These are phyloP conservation scores for Sphagnum contortum DNA, from an alignment of 225 moss, liverwort and hornwort species.

Conservation along the genomic window DNA sequence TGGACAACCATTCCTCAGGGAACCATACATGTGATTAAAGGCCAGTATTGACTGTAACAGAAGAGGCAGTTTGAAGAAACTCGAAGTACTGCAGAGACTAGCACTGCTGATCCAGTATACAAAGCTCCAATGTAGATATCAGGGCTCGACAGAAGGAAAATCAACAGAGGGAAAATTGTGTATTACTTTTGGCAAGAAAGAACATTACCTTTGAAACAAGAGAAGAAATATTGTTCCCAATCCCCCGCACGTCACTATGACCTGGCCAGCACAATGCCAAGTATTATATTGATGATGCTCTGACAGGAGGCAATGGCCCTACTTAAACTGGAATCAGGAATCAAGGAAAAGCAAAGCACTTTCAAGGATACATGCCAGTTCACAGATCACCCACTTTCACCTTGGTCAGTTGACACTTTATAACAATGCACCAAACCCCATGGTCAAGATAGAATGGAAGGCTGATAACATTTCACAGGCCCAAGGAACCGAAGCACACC, in stretches of 20 bases:
- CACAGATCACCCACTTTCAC: no score
- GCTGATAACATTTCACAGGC: no score
- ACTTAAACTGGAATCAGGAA: no score
- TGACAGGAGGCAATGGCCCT: no score
- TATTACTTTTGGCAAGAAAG: background rate
- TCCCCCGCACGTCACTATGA: constrained; percentile 16
- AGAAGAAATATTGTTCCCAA: constrained; percentile 6
- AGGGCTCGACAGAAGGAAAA: background rate
- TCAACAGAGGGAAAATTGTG: background rate
- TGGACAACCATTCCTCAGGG: no score
- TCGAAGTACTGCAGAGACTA: background rate
- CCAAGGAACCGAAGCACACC: constrained; percentile 1
- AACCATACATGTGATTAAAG: background rate
- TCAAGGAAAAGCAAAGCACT: no score
- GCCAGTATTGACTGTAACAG: no score
- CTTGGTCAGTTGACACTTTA: no score
- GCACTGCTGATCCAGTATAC: background rate
- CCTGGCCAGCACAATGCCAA: constrained; percentile 5
- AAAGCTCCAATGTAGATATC: background rate
- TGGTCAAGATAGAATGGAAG: no score
- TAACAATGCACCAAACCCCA: no score
- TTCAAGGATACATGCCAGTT: no score
- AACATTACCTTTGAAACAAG: constrained; percentile 19
- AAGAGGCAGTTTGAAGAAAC: background rate
- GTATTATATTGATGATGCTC: no score